These are phyloP conservation scores for Apiotrichum sp. DNA, from an alignment of 1,284 basidiomycete species.

Conservation along the genomic window DNA sequence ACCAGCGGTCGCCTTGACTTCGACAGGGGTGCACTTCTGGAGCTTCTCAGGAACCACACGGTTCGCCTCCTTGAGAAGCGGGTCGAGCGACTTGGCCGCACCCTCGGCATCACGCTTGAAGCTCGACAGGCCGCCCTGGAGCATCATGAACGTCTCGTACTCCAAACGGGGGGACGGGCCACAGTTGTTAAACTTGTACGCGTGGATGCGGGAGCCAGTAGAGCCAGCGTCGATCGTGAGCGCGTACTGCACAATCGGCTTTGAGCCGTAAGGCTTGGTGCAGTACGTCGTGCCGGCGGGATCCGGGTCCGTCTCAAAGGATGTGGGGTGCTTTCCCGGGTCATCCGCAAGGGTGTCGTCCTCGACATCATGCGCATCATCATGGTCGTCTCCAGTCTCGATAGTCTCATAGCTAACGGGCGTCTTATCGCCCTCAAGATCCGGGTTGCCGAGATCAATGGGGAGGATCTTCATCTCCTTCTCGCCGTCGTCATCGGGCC, in stretches of 20 bases:
- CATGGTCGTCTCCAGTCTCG: background rate
- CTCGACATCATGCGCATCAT: conserved; percentile 15
- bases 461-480: conserved; percentile 8
- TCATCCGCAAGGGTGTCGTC: conserved; percentile 11
- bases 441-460: conserved; percentile 15
- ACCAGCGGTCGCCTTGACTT: conserved; percentile 94
- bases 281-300: conserved; percentile 52
- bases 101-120: conserved; percentile 55
- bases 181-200: conserved; percentile 97
- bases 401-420: background rate
- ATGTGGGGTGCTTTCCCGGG: conserved; percentile 22
- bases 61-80: conserved; percentile 73
- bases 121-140: conserved; percentile 71
- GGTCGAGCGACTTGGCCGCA: conserved; percentile 75
- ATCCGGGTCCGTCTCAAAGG: conserved; percentile 45
- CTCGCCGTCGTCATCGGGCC: conserved; percentile 22
- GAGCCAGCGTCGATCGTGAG: conserved; percentile 98
- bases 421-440: conserved; percentile 27
- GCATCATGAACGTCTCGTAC: conserved; percentile 86
- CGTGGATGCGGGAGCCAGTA: conserved; percentile 92
- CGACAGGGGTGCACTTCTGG: conserved; percentile 73
- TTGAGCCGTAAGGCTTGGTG: conserved; percentile 53
- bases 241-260: conserved; percentile 75
- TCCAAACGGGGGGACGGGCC: conserved; percentile 71
- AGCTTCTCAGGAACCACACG: conserved; percentile 66